A percentile compares a stretch with the other conserved stretches of the same genome.
Evolutionary conservation across 1,284 basidiomycete genomes (phyloP).

Genomic region (Lentinus polychrous): DNA sequence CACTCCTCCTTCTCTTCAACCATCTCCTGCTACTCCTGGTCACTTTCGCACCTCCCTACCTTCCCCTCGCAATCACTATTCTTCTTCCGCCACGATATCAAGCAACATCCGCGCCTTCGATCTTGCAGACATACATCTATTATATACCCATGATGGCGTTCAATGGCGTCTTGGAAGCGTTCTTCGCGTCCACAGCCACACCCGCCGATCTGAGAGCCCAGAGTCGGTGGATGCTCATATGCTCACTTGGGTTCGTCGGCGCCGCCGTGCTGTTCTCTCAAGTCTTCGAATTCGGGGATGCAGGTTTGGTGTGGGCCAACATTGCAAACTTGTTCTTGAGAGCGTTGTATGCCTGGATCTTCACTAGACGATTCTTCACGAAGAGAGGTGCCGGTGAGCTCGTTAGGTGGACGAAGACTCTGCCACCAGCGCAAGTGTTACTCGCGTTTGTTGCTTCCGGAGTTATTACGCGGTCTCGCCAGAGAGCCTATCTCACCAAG

Average conservation of each 20-base stretch:
- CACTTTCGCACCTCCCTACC: conserved; percentile 68
- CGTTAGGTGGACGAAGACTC: conserved; percentile 16
- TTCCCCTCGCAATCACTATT: conserved; percentile 60
- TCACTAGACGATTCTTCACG: conserved; percentile 22
- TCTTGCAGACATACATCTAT: conserved; percentile 73
- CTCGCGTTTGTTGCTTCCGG: conserved; percentile 21
- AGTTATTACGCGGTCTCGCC: conserved; percentile 23
- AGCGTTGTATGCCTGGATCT: conserved; percentile 45
- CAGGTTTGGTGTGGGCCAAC: conserved; percentile 72
- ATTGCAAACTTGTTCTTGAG: conserved; percentile 56
- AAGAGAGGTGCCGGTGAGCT: conserved; percentile 13
- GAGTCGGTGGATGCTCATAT: conserved; percentile 64
- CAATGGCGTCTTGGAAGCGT: conserved; percentile 88
- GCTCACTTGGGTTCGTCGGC: conserved; percentile 54
- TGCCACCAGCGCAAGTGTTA: conserved; percentile 23
- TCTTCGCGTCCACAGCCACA: conserved; percentile 73
- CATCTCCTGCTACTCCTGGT: conserved; percentile 72
- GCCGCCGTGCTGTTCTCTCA: conserved; percentile 45
- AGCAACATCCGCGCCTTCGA: conserved; percentile 63
- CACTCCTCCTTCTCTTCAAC: conserved; percentile 55
- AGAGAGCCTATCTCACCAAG: conserved; percentile 11
- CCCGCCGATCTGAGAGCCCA: conserved; percentile 58
- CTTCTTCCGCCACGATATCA: conserved; percentile 71
- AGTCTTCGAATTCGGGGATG: conserved; percentile 49
- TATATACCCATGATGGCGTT: conserved; percentile 85